Conservation (phyloP, 306 rosid species). For the Cicer arietinum region DNA sequence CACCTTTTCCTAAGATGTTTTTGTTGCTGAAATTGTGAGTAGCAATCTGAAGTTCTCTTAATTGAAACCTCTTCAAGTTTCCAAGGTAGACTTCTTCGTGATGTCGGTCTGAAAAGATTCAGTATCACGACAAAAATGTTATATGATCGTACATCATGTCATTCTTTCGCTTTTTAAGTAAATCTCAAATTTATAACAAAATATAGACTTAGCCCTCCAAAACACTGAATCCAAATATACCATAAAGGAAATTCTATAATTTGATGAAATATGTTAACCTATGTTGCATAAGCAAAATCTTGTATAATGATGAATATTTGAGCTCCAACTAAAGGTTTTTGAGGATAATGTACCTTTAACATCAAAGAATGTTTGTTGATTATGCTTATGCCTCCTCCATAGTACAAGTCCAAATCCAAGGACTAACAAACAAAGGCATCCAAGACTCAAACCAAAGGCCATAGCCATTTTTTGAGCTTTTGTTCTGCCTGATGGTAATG, state of each 20-base stretch:
- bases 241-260: background rate
- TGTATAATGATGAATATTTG: background rate
- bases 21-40: constrained; percentile 90
- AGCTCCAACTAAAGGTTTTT: constrained; percentile 10
- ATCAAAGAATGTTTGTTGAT: constrained; percentile 53
- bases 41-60: constrained; percentile 88
- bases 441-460: constrained; percentile 77
- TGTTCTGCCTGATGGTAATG: constrained; percentile 55
- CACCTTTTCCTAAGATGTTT: constrained; percentile 88
- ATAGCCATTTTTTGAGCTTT: constrained; percentile 72
- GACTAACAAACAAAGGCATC: constrained; percentile 69
- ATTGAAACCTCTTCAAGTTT: constrained; percentile 82
- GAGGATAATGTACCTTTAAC: constrained; percentile 49
- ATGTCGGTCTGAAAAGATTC: constrained; percentile 60
- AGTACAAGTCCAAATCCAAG: constrained; percentile 69
- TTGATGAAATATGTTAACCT: constrained; percentile 5
- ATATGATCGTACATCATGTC: too few species aligned
- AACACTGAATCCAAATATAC: too few species aligned
- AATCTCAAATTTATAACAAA: too few species aligned
- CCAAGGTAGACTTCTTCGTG: constrained; percentile 90
- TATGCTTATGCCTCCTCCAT: constrained; percentile 55
- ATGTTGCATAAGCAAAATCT: constrained; percentile 1
- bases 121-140: background rate
- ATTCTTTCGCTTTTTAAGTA: too few species aligned
- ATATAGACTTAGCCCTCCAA: too few species aligned